phyloP scores from a whole-genome alignment of 805 yeast genomes.

The Yarrowia osloensis region DNA sequence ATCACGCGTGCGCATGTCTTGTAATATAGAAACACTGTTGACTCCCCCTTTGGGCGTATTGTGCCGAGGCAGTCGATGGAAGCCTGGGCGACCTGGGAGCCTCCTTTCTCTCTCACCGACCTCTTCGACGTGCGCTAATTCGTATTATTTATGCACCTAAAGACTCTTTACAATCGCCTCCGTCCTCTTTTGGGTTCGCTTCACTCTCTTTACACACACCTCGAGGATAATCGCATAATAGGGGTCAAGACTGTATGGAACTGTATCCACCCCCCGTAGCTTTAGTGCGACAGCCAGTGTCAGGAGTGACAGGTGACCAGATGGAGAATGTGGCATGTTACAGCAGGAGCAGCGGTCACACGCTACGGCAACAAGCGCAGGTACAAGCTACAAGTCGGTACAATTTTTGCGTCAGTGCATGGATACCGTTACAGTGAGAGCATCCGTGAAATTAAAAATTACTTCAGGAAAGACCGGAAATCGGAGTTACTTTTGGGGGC shows the following conservation, averaged over 20 bases:
- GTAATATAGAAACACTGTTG: not conserved
- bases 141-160: not conserved
- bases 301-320: not conserved
- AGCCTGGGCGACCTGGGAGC: too few relatives aligned
- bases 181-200: not conserved
- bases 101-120: too few relatives aligned
- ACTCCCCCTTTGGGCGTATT: not conserved
- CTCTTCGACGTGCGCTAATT: not conserved
- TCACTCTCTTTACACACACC: not conserved
- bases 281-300: not conserved
- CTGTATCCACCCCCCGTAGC: not conserved
- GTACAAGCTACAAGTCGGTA: too few relatives aligned
- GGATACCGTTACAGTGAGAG: too few relatives aligned
- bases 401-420: too few relatives aligned
- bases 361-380: too few relatives aligned
- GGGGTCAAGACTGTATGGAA: not conserved
- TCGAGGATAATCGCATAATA: not conserved
- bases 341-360: too few relatives aligned
- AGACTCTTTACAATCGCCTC: not conserved
- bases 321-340: not conserved
- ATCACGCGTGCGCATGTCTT: not conserved
- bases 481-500: slow-evolving; percentile 3
- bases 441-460: too few relatives aligned
- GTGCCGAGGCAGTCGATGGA: not conserved
- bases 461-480: slow-evolving; percentile 14